Percentiles rank a stretch among this genome's conserved stretches.
Evolutionary conservation across 1,284 basidiomycete species (phyloP).

Genomic region (Mycosarcoma mackinlayi): DNA sequence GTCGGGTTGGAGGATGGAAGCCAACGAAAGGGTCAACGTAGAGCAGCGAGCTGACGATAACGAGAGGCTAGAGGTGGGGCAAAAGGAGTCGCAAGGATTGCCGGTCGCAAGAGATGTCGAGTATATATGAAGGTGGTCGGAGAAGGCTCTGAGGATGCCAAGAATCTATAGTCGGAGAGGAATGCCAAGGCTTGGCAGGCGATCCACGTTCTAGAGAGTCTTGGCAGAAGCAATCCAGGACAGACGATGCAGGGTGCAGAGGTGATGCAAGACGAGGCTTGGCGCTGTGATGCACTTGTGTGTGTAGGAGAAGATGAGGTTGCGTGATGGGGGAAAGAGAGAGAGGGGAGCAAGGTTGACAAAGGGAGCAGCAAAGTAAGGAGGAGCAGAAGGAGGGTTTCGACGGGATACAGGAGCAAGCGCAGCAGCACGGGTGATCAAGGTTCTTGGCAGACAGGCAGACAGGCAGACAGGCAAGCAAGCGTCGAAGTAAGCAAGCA

Average conservation of each 20-base stretch:
- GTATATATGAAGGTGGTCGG: constrained; percentile 42
- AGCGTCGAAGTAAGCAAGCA: no score
- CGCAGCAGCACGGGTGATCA: no score
- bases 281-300: no score
- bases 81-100: neutral
- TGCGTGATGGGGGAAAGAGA: no score
- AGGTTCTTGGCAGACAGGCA: no score
- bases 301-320: no score
- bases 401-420: no score
- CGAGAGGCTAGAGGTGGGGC: neutral
- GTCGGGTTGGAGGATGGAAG: constrained; percentile 1
- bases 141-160: constrained; percentile 17
- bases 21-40: constrained; percentile 1
- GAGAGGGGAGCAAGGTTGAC: no score
- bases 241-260: constrained; percentile 4
- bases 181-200: constrained; percentile 47
- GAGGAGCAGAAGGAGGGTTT: no score
- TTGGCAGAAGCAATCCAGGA: constrained; percentile 3
- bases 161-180: constrained; percentile 37
- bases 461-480: no score
- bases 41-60: constrained; percentile 10
- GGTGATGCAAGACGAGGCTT: neutral
- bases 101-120: constrained; percentile 10
- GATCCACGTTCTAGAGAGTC: constrained; percentile 31
- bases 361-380: no score